Evolutionary conservation across 495 filamentous ascomycete species (phyloP).

Genomic region (Chaetomidium leptoderma): DNA sequence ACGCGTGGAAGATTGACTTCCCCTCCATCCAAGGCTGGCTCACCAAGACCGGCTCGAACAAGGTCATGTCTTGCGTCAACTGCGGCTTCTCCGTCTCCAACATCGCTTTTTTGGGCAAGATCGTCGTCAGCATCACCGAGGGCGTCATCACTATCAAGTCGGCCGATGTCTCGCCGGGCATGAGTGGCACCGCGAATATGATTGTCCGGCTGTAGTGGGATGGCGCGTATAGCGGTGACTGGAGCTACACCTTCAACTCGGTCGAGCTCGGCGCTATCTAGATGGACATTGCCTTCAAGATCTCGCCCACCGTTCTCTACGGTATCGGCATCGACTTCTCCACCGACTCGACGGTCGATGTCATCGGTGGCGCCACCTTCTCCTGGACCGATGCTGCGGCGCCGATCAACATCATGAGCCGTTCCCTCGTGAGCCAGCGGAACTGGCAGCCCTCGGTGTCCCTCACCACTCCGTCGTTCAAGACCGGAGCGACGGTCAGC

Average conservation of each 20-base stretch:
- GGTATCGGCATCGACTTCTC: background rate
- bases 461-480: background rate
- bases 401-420: conserved; percentile 2
- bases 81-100: background rate
- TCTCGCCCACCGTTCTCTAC: background rate
- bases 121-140: background rate
- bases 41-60: background rate
- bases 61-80: background rate
- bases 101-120: background rate
- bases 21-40: background rate
- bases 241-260: background rate
- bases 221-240: background rate
- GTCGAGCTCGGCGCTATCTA: background rate
- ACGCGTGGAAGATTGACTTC: background rate
- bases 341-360: background rate
- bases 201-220: background rate
- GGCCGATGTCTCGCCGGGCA: background rate
- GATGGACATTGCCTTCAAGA: background rate
- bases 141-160: conserved; percentile 1
- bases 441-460: background rate
- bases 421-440: background rate
- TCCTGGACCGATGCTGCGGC: background rate
- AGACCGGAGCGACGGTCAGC: background rate
- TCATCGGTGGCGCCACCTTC: background rate
- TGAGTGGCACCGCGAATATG: background rate